Conservation (phyloP, 257 asterid genomes). For the Thymus mandschuricus region DNA sequence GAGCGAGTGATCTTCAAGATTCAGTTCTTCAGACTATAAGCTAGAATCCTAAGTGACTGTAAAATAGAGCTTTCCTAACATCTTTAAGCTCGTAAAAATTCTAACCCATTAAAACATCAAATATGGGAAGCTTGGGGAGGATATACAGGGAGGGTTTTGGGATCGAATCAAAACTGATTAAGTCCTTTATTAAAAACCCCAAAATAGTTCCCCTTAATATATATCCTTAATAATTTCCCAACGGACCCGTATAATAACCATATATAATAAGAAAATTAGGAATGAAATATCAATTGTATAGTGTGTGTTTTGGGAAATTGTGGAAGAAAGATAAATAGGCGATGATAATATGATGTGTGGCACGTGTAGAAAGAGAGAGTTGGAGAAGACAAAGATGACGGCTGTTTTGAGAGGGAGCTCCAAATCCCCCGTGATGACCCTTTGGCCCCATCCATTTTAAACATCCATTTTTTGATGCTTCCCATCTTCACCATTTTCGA, state of each 20-base stretch:
- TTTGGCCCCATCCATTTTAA: conserved; percentile 66
- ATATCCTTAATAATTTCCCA: too few species aligned
- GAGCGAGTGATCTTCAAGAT: too few species aligned
- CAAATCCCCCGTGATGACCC: conserved; percentile 92
- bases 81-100: too few species aligned
- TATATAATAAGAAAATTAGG: not conserved
- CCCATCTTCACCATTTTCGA: conserved; percentile 57
- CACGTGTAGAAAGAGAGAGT: conserved; percentile 67
- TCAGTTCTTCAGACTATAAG: too few species aligned
- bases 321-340: not conserved
- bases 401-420: conserved; percentile 79
- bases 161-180: too few species aligned
- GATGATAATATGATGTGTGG: conserved; percentile 11
- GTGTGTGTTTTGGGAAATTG: not conserved
- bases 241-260: not conserved
- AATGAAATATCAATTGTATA: not conserved
- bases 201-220: too few species aligned
- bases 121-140: too few species aligned
- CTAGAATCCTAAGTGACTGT: too few species aligned
- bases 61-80: too few species aligned
- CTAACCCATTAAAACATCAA: too few species aligned
- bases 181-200: too few species aligned
- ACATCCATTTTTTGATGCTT: conserved; percentile 45
- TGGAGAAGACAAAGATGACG: conserved; percentile 59
- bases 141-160: too few species aligned